Base-by-base conservation (phyloP, 1,284 basidiomycete species). In the Fomitopsis palustris region DNA sequence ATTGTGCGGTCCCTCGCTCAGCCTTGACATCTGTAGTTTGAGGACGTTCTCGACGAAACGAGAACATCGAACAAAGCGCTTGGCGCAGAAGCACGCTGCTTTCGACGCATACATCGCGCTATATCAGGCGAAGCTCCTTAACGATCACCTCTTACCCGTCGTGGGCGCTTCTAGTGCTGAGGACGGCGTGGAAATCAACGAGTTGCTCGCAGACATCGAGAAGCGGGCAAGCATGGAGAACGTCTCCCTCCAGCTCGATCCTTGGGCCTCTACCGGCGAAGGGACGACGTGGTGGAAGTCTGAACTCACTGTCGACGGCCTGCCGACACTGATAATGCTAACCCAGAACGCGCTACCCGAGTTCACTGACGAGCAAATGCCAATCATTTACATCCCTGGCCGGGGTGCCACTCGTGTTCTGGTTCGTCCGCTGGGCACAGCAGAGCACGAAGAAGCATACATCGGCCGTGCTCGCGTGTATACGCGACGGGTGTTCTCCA, bases 131-230 rank as follows among this genome's bases (percentile, higher is more conserved):
- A 82, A 81, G 0, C 73, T 91, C 0, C 76, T 95, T 14, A 88
- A 90, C 64, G 83, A 90, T 16, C 72, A 88, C 62, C 77, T 95
- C 4, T 73, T 93, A n/a, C 91, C 92, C 1, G 73, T 84, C 57
- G 84, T 77, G 55, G 85, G 79, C 59, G 73, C 74, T 35, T 64
- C 81, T 1, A 80, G 83, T 53, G 78, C 80, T 0, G 75, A 85
- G 60, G 68, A 79, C n/a, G 85, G 84, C 58, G 81, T 83, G 1
- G 90, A 91, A 59, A 84, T 90, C 2, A 79, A 84, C 62, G 76
- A 79, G 8, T 76, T 91, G 72, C 68, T 87, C 21, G 75, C 79
- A 61, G 83, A 86, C 25, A 80, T 90, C 1, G 86, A 87, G 64
- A 82, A 83, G 65, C 77, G 86, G 16, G 76, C 77, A 2, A 79